Evolutionary conservation across 768 basidiomycete genomes (phyloP).

Genomic region (Boletus barrowsii): DNA sequence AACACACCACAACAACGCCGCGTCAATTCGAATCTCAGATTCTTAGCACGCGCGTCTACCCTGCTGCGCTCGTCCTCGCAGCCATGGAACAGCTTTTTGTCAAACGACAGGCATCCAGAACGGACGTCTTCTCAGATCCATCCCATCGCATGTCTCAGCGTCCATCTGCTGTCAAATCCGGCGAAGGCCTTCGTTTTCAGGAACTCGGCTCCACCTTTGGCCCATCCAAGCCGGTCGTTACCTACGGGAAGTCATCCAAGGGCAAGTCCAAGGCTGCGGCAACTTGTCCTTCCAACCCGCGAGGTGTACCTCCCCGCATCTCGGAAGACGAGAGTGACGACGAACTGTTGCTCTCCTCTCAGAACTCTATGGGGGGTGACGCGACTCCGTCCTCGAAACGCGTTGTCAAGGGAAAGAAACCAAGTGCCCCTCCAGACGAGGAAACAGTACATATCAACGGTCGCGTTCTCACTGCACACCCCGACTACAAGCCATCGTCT

Average conservation of each 20-base stretch:
- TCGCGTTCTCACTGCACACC: slow-evolving; percentile 19
- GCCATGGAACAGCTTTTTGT: slow-evolving; percentile 23
- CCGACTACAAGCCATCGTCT: slow-evolving; percentile 21
- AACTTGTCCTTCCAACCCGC: not conserved
- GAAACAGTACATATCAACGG: slow-evolving; percentile 18
- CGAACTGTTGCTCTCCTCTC: slow-evolving; percentile 28
- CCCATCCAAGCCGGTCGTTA: slow-evolving; percentile 1
- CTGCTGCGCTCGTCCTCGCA: not conserved
- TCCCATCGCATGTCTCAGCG: slow-evolving; percentile 24
- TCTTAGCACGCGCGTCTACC: not conserved
- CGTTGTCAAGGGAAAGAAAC: slow-evolving; percentile 9
- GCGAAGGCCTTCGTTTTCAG: slow-evolving; percentile 27
- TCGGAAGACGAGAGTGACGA: slow-evolving; percentile 26
- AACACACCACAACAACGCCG: slow-evolving; percentile 32
- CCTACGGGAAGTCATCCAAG: slow-evolving; percentile 1
- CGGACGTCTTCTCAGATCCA: slow-evolving; percentile 12
- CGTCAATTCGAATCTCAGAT: slow-evolving; percentile 6
- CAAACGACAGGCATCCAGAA: not conserved
- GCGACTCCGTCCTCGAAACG: slow-evolving; percentile 11
- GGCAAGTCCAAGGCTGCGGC: slow-evolving; percentile 8
- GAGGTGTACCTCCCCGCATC: not conserved
- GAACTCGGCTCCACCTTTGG: slow-evolving; percentile 22
- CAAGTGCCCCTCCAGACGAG: not conserved
- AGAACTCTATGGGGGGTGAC: slow-evolving; percentile 14
- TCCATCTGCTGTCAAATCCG: slow-evolving; percentile 22